Base-by-base conservation (phyloP, 148 eudicot genomes). In the Salicornia ramosissima region DNA sequence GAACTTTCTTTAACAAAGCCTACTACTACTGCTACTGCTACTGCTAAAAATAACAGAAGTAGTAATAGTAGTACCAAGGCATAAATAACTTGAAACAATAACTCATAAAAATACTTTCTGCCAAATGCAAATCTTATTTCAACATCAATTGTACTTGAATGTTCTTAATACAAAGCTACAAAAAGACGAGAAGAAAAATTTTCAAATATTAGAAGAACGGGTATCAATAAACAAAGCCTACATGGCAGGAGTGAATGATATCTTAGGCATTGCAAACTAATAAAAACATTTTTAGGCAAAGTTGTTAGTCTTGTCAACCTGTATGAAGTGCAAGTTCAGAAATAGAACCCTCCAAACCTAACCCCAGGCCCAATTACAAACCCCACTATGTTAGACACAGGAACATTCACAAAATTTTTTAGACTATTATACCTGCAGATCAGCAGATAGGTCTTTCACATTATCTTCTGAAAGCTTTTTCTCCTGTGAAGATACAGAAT, bases 391-490 rank as follows among this genome's bases (percentile, higher is more conserved):
- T 64, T 28, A 65, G 21, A 31, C 14, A 14, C 19, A 21, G 2
- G 1, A 25, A n/a, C 45, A 64, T 40, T n/a, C 42, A 19, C 21
- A 64, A 63, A 63, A 42, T 22, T 29, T n/a, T 28, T 18, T 56
- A 33, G 59, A 14, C 55, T 55, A 47, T 57, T 46, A 28, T 79
- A 92, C 97, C 93, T 92, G 96, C 72, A 93, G 84, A 88, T 90
- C 96, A 80, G 83, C 78, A 24, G 92, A 81, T 51, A 90, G 85
- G 70, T 90, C 98, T 78, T 87, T 93, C 74, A 86, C 90, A 56
- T 84, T 88, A 83, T 93, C 98, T 80, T 86, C 95, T 68, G 98
- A 93, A 64, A 93, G 90, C 83, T 90, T 90, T 72, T 93, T 93
- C 72, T 93, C 98, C 98, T 93, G 87, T 63, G 66, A 63, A 65